Evolutionary conservation across 1,139 yeast species (phyloP).

Genomic region (Schizosaccharomyces versatilis): DNA sequence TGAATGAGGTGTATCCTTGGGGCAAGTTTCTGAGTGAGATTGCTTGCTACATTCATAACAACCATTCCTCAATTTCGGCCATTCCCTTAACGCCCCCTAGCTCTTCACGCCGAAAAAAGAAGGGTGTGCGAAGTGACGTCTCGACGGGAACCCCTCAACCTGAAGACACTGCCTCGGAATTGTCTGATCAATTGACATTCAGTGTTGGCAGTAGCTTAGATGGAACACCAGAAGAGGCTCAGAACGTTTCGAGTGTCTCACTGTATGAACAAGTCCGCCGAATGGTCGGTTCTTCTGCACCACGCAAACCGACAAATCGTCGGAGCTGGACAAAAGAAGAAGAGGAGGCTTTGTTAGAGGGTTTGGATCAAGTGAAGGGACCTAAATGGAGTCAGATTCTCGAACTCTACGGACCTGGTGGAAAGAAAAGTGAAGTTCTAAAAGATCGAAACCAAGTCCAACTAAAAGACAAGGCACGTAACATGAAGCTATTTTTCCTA

Average conservation of each 20-base stretch:
- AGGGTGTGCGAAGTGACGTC: background rate
- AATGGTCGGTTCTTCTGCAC: background rate
- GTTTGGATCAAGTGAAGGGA: constrained; percentile 37
- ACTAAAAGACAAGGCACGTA: constrained; percentile 77
- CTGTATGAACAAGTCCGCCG: constrained; percentile 5
- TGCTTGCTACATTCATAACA: constrained; percentile 1
- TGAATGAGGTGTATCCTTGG: constrained; percentile 2
- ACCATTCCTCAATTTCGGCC: constrained; percentile 1
- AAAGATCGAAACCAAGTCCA: constrained; percentile 42
- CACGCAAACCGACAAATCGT: constrained; percentile 18
- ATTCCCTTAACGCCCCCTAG: background rate
- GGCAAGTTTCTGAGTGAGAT: background rate
- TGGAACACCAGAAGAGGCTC: background rate
- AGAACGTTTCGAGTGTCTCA: background rate
- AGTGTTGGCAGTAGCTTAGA: background rate
- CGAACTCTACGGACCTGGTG: constrained; percentile 81
- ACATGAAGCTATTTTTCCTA: constrained; percentile 35
- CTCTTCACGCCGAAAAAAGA: background rate
- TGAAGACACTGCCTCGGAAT: background rate
- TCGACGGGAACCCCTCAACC: background rate
- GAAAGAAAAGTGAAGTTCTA: constrained; percentile 55
- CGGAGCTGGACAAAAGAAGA: constrained; percentile 79
- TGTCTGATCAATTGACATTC: background rate
- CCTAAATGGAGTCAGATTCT: constrained; percentile 16
- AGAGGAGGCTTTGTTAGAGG: constrained; percentile 64